Percentiles rank a stretch among this genome's conserved stretches.
Evolutionary conservation across 345 rosid species (phyloP).

Genomic region (Arabidopsis arenosa): DNA sequence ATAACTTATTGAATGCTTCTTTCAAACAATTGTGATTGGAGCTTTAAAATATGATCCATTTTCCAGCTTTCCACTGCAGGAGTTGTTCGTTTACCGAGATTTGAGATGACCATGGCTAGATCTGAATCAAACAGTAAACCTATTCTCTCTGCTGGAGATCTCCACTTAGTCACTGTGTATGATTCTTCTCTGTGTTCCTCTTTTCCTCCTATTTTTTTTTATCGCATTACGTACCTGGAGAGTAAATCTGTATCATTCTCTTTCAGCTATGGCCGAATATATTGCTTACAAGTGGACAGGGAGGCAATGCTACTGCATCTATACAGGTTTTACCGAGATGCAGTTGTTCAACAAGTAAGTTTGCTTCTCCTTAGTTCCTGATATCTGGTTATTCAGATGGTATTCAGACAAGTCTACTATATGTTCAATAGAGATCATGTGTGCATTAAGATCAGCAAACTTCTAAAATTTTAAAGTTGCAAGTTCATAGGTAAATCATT

Average conservation of each 20-base stretch:
- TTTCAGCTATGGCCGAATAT: slow-evolving; percentile 96
- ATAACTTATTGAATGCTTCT: background rate
- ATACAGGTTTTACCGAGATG: slow-evolving; percentile 96
- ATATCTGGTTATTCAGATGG: background rate
- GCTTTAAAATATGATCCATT: slow-evolving; percentile 25
- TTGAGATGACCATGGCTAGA: slow-evolving; percentile 94
- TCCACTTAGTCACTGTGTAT: slow-evolving; percentile 83
- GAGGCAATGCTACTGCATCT: slow-evolving; percentile 92
- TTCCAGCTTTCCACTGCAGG: slow-evolving; percentile 94
- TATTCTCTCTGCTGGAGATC: slow-evolving; percentile 87
- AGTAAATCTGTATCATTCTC: slow-evolving; percentile 23
- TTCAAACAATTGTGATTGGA: too few relatives aligned
- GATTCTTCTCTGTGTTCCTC: slow-evolving; percentile 44
- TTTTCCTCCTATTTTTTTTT: slow-evolving; percentile 12
- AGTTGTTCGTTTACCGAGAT: slow-evolving; percentile 83
- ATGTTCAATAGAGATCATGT: too few relatives aligned
- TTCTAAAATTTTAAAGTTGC: slow-evolving; percentile 2
- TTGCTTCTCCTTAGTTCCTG: slow-evolving; percentile 27
- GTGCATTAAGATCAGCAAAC: background rate
- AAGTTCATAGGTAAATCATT: background rate
- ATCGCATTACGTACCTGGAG: background rate
- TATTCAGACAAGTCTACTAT: too few relatives aligned
- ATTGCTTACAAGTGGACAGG: slow-evolving; percentile 98
- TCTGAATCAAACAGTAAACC: slow-evolving; percentile 87
- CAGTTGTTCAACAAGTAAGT: slow-evolving; percentile 87